Conservation (phyloP, 208 protist genomes). For the Willaertia magna region DNA sequence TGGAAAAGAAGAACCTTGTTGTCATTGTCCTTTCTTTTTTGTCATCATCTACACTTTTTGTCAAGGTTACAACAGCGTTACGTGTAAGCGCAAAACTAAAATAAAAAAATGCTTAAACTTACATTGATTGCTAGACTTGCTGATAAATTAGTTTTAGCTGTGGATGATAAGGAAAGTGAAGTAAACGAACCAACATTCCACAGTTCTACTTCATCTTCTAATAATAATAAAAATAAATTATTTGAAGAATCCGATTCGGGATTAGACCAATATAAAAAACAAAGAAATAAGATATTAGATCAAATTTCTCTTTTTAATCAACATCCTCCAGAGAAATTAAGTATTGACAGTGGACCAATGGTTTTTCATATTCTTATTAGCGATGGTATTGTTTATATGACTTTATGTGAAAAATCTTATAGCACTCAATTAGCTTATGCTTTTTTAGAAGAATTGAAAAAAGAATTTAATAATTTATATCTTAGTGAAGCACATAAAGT, state of each 20-base stretch:
- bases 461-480: slow-evolving; percentile 9
- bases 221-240: neutral
- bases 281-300: neutral
- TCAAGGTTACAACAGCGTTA: too few species aligned
- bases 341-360: neutral
- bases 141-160: neutral
- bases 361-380: neutral
- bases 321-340: neutral
- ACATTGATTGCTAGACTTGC: neutral
- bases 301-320: neutral
- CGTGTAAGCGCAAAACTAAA: too few species aligned
- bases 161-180: neutral
- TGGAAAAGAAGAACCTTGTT: too few species aligned
- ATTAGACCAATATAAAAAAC: neutral
- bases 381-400: neutral
- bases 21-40: too few species aligned
- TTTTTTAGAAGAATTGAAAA: slow-evolving; percentile 11
- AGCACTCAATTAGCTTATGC: neutral
- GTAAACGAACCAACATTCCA: neutral
- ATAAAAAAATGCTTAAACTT: neutral
- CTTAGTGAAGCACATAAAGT: slow-evolving; percentile 2
- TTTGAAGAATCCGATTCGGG: neutral
- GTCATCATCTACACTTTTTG: too few species aligned
- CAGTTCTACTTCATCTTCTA: neutral
- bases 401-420: neutral